Base-by-base conservation (phyloP, 352 stramenopile species). In the Phytophthora multivora region DNA sequence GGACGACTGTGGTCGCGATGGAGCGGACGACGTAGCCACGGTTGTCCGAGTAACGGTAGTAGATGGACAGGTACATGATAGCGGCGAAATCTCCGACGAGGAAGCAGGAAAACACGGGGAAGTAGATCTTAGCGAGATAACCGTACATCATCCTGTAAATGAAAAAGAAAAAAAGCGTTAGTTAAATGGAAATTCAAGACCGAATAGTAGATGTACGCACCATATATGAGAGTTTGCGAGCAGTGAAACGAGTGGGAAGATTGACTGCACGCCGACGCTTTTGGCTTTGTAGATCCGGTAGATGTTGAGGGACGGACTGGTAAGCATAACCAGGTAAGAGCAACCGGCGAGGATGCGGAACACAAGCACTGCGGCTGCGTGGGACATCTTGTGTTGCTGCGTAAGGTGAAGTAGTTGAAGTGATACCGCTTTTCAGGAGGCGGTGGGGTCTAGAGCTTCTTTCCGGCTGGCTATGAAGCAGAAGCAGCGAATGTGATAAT, bases 51-150 rank as follows among this genome's bases (percentile, higher is more conserved):
- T 75, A 81, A 18, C 56, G 69, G 23, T 81, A 86, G 62, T 85
- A 89, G 11, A 86, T 70, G 1, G 59, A 26, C n/a, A 88, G 52
- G 63, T 85, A 90, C 21, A 80, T 52, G 16, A 69, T 26, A 4
- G 63, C 67, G 10, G 59, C 65, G n/a, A 80, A 58, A 35, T 75
- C 71, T 9, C 71, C 75, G 12, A 74, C 69, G 11, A 79, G 42
- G 33, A 79, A 79, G 26, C 65, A 77, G 2, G 56, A 63, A 48
- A 85, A 79, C 30, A 83, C 59, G 2, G 76, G 76, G 39, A 85
- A 81, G 41, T 74, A 77, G 35, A 80, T 80, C 45, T 75, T 52
- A n/a, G 58, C 65, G 15, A 83, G 51, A 62, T 81, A 82, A 25
- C 76, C 74, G 21, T 85, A 83, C 41, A 83, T 63, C 66, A 81